Base-by-base conservation (phyloP, 805 yeast genomes). In the Metschnikowia drakensbergensis region DNA sequence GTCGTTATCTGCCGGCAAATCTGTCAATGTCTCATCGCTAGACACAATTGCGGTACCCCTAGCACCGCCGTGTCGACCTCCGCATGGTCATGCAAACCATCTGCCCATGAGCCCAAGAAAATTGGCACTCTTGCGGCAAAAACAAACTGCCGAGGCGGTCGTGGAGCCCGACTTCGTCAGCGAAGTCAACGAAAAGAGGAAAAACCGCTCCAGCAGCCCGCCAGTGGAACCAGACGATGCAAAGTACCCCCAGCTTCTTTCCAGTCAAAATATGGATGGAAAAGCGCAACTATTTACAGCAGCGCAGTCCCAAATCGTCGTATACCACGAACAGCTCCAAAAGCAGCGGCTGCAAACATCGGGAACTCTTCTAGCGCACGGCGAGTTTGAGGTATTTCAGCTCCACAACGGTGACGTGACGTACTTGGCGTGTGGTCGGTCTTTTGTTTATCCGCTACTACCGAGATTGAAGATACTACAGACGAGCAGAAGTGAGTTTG, bases 371-470 rank as follows among this genome's bases (percentile, higher is more conserved):
- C 58, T 84, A 28, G 82, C 85, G 1, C 81, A 79, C 50, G 90
- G 90, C 1, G 68, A 64, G 38, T 72, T 84, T 45, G 81, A 81
- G 55, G 68, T 84, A 1, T 84, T 80, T 54, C 82, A 80, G 59
- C 66, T 83, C 27, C 81, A 79, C 54, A 76, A 76, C 50, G 79
- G 81, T 17, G 74, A 70, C 49, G 83, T 82, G 6, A 77, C 83
- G 1, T 84, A 83, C 60, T 59, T 84, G 36, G 77, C 81, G 9
- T 84, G 89, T 65, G 90, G 87, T 0, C 63, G 65, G n/a, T 71
- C 81, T 4, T 79, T 88, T 34, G 78, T 86, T 1, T 86, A 86
- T 59, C 95, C 96, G 3, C 76, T 88, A 10, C 66, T 88, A 45
- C 88, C 89, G 3, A 79, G 75, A 51, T 63, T 84, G 46, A 78